Evolutionary conservation across 805 yeast genomes (phyloP), one percentile per base, ranked within the genome.

Genomic region (Wickerhamiella nectarea): DNA sequence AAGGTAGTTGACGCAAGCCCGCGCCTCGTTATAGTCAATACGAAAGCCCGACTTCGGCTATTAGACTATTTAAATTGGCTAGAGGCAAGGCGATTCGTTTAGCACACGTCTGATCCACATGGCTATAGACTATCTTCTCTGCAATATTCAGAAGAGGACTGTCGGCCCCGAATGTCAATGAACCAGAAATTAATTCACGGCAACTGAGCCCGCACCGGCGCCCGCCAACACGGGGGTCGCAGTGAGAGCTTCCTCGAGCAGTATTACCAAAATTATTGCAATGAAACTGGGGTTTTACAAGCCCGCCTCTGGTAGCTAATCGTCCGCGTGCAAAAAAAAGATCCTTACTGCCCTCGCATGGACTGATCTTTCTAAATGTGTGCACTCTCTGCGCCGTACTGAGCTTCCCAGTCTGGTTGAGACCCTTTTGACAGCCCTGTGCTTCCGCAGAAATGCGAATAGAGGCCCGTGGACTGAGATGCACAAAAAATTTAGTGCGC

Each of bases 31-130:
- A n/a, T 36, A 6, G 3, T 19, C 9, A 3, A 14, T 3, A 36
- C 38, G 8, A 5, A 18, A 5, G 38, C 24, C 14, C 20, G 20
- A 3, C 12, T 6, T 36, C 25, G 15, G 21, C 8, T 6, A 36
- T 25, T 12, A 3, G n/a, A n/a, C n/a, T n/a, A n/a, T n/a, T n/a
- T n/a, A 22, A 3, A 36, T 34, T 5, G 33, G 40, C n/a, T 33
- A 25, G 5, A 20, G 33, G 22, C 33, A 36, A 17, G 40, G 40
- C 20, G 40, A 36, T 34, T 34, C 40, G 2, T 21, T 36, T 5
- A 36, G 40, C 33, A 33, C 40, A 3, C 9, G 14, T 5, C 40
- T 36, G 9, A 25, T 36, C n/a, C n/a, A n/a, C n/a, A n/a, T n/a
- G n/a, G n/a, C n/a, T n/a, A n/a, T n/a, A n/a, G n/a, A n/a, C n/a